Evolutionary conservation across 129 eudicot genomes (phyloP).

Genomic region (Saposhnikovia divaricata): DNA sequence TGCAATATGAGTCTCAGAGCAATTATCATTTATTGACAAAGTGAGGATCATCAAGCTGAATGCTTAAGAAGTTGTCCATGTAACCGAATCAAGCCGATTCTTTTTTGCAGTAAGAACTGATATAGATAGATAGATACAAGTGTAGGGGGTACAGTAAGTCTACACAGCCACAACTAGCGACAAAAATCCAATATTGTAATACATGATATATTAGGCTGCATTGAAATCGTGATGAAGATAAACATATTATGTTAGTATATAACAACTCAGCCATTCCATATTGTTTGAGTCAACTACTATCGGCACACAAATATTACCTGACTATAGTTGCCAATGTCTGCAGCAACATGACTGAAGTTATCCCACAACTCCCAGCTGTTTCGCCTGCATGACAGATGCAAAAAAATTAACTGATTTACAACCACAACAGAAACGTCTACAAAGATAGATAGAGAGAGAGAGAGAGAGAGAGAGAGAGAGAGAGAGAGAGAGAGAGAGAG

Average conservation of each 20-base stretch:
- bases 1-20: neutral
- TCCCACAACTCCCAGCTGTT: conserved; percentile 99
- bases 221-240: neutral
- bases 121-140: neutral
- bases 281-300: neutral
- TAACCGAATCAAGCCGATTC: neutral
- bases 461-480: neutral
- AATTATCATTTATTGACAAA: neutral
- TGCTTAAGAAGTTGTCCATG: neutral
- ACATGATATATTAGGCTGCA: neutral
- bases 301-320: conserved; percentile 24
- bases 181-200: too few species aligned
- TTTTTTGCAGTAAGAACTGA: neutral
- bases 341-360: conserved; percentile 77
- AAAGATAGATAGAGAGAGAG: neutral
- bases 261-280: neutral
- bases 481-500: neutral
- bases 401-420: neutral
- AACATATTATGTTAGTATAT: neutral
- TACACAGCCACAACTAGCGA: neutral
- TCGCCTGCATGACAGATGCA: conserved; percentile 28
- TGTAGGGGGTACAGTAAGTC: neutral
- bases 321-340: conserved; percentile 61
- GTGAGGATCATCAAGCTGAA: neutral
- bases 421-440: neutral